These are phyloP conservation scores for Zygosaccharomyces bailii DNA, from an alignment of 805 yeast genomes.

Conservation along the genomic window DNA sequence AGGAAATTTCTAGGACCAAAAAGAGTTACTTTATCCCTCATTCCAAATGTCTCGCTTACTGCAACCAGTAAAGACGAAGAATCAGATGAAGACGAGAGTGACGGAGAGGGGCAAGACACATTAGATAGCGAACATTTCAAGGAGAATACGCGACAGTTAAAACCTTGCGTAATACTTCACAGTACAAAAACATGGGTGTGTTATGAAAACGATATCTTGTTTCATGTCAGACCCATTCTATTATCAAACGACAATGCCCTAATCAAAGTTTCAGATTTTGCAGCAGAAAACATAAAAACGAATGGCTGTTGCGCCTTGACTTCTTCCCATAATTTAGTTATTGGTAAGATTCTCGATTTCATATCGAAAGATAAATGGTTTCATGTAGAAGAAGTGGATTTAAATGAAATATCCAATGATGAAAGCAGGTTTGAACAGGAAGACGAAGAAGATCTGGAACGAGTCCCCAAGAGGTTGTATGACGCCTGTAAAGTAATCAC, in stretches of 20 bases:
- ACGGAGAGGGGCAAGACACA: constrained; percentile 17
- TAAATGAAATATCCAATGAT: constrained; percentile 7
- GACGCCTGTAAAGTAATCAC: constrained; percentile 7
- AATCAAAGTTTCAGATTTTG: constrained; percentile 19
- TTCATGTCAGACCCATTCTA: constrained; percentile 32
- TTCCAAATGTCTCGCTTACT: constrained; percentile 23
- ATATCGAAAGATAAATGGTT: constrained; percentile 25
- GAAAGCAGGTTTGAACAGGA: constrained; percentile 20
- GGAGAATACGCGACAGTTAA: constrained; percentile 7
- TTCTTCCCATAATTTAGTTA: constrained; percentile 26
- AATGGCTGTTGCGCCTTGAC: constrained; percentile 33
- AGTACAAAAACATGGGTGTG: constrained; percentile 37
- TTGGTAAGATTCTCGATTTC: constrained; percentile 29
- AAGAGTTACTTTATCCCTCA: constrained; percentile 48
- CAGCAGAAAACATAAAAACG: constrained; percentile 20
- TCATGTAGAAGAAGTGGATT: constrained; percentile 9
- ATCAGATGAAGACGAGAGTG: constrained; percentile 21
- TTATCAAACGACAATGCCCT: constrained; percentile 19
- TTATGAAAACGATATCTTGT: constrained; percentile 22
- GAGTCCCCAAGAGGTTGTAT: constrained; percentile 4
- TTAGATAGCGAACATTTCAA: no score
- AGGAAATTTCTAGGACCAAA: constrained; percentile 71
- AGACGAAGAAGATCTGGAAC: constrained; percentile 16
- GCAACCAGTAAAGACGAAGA: constrained; percentile 37
- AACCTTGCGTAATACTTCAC: constrained; percentile 32